A percentile compares a stretch with the other conserved stretches of the same genome.
Conservation (phyloP, 495 filamentous ascomycete species). For the Aspergillus leporis region DNA sequence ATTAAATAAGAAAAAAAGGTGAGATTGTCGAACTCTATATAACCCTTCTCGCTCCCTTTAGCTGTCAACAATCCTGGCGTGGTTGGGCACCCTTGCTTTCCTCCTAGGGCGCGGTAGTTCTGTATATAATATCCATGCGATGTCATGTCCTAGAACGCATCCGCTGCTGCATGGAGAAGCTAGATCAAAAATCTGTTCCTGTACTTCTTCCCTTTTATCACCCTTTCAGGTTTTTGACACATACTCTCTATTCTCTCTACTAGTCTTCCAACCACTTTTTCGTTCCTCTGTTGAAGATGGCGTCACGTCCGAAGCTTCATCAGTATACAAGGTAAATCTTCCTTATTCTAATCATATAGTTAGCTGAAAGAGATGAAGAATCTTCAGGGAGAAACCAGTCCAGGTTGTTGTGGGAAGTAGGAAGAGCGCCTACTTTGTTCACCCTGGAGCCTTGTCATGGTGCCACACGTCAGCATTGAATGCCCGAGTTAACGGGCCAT, state of each 20-base stretch:
- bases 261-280: neutral
- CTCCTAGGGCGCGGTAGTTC: neutral
- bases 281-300: too few species aligned
- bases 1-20: neutral
- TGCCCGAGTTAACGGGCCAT: too few species aligned
- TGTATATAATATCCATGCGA: neutral
- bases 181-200: neutral
- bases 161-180: neutral
- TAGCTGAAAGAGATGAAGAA: too few species aligned
- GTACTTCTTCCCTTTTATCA: neutral
- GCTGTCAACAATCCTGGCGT: neutral
- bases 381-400: too few species aligned
- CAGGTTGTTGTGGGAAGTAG: too few species aligned
- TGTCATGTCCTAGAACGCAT: neutral
- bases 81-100: neutral
- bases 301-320: too few species aligned
- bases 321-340: too few species aligned
- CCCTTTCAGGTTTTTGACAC: neutral
- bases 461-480: too few species aligned
- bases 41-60: neutral
- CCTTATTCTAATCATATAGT: too few species aligned
- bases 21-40: neutral
- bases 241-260: neutral
- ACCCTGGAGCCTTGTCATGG: too few species aligned
- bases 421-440: too few species aligned